Base-by-base conservation (phyloP, 2,329 filamentous ascomycete species). In the Ustulina deusta region DNA sequence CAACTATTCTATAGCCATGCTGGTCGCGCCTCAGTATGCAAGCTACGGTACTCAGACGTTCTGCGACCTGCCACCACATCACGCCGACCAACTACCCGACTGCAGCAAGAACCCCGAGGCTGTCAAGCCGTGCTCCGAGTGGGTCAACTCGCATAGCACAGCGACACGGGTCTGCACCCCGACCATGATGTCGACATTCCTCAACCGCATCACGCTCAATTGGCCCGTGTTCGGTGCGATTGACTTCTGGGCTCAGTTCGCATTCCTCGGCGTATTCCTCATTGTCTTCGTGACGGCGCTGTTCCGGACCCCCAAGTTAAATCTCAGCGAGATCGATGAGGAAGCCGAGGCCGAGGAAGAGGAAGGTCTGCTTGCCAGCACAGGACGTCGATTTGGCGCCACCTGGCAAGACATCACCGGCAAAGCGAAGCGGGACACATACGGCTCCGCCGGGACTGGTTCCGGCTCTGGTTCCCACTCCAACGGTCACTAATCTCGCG, bases 181-280 rank as follows among this genome's bases (percentile, higher is more conserved):
- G 0, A 95, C 91, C 25, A 90, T 97, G 42, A 92, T 94, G 78
- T 96, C 93, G 67, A 97, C 93, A 0, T 97, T 99, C 80, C 85
- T 99, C 71, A 97, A 98, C 80, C 90, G 94, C 51, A 89, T 97
- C 68, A 94, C 93, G 25, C 87, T 97, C 76, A 97, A 97, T 78
- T 99, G 96, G 86, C 94, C 96, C 6, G 93, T 97, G 78, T 97
- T 99, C 76, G 96, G 96, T 11, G 89, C 91, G 11, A 83, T 98
- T n/a, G 88, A 93, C 73, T 99, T 98, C 80, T 99, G 94, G 94
- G 93, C 94, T 0, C 96, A 99, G 76, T 98, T 97, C 77, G 92
- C 87, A 13, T 98, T 99, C 82, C 81, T 99, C 49, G 91, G 81
- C 38, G 85, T 97, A 22, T 97, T 97, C 79, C 79, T 97, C 10